Evolutionary conservation across 176 grass and related monocot genomes (phyloP).

Genomic region (Cymbopogon citratus): DNA sequence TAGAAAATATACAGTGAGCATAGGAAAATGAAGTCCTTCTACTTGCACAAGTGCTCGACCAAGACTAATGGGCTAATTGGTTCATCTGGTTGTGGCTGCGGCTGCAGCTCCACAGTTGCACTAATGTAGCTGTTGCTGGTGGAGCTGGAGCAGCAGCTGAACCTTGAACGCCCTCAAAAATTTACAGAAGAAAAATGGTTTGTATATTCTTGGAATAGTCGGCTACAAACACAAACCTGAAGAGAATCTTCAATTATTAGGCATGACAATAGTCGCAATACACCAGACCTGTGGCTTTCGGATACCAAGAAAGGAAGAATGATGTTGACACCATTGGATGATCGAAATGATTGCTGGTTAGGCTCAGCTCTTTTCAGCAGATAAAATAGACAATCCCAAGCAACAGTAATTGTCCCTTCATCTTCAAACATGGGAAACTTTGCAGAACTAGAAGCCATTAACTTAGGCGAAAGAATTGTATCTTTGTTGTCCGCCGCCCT

Average conservation of each 20-base stretch:
- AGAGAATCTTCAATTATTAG: conserved; percentile 96
- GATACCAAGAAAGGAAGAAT: conserved; percentile 81
- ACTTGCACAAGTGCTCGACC: conserved; percentile 5
- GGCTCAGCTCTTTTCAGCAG: conserved; percentile 88
- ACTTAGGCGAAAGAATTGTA: conserved; percentile 75
- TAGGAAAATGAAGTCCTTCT: conserved; percentile 11
- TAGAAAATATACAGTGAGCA: conserved; percentile 13
- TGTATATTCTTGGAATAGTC: background rate
- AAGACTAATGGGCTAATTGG: background rate
- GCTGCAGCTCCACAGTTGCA: background rate
- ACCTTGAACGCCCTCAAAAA: background rate
- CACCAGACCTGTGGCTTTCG: conserved; percentile 80
- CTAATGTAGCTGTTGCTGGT: background rate
- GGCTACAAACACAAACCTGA: conserved; percentile 57
- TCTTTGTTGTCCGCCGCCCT: conserved; percentile 74
- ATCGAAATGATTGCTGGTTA: conserved; percentile 94
- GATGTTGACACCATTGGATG: conserved; percentile 76
- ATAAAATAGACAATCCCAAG: conserved; percentile 99
- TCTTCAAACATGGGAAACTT: conserved; percentile 93
- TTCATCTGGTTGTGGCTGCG: background rate
- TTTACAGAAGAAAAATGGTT: conserved; percentile 23
- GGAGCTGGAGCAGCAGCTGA: background rate
- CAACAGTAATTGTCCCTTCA: conserved; percentile 80
- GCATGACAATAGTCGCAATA: conserved; percentile 82
- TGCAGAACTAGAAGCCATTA: conserved; percentile 53